A percentile compares a stretch with the other conserved stretches of the same genome.
Evolutionary conservation across 2,329 filamentous ascomycete species (phyloP).

Genomic region (Aspergillus novoparasiticus): DNA sequence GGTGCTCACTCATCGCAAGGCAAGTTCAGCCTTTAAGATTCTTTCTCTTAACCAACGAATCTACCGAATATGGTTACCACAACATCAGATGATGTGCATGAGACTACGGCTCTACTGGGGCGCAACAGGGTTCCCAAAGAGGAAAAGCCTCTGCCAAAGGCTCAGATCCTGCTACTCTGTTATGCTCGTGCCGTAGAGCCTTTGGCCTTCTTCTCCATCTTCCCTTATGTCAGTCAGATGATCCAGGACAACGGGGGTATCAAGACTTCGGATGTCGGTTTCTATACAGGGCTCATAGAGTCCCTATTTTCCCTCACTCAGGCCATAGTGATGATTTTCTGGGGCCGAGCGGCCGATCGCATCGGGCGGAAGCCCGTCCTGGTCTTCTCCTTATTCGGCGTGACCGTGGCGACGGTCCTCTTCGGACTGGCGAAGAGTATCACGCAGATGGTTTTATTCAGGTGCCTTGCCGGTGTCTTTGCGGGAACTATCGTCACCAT

Average conservation of each 20-base stretch:
- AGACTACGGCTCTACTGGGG: no score
- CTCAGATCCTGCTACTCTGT: conserved; percentile 46
- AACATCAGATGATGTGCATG: no score
- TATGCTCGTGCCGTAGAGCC: conserved; percentile 73
- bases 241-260: conserved; percentile 62
- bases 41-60: no score
- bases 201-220: conserved; percentile 80
- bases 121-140: no score
- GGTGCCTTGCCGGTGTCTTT: no score
- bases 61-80: no score
- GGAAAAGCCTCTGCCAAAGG: no score
- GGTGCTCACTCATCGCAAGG: conserved; percentile 28
- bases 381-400: conserved; percentile 66
- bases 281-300: no score
- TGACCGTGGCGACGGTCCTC: conserved; percentile 61
- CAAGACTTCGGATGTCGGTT: no score
- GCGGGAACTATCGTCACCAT: no score
- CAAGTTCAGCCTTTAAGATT: conserved; percentile 49
- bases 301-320: no score
- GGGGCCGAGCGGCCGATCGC: conserved; percentile 69
- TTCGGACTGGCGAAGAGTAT: conserved; percentile 63
- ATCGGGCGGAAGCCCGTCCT: conserved; percentile 74
- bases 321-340: conserved; percentile 41
- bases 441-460: no score
- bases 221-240: conserved; percentile 81